phyloP scores from a whole-genome alignment of 495 filamentous ascomycete species.

The Trichoderma erinaceum region DNA sequence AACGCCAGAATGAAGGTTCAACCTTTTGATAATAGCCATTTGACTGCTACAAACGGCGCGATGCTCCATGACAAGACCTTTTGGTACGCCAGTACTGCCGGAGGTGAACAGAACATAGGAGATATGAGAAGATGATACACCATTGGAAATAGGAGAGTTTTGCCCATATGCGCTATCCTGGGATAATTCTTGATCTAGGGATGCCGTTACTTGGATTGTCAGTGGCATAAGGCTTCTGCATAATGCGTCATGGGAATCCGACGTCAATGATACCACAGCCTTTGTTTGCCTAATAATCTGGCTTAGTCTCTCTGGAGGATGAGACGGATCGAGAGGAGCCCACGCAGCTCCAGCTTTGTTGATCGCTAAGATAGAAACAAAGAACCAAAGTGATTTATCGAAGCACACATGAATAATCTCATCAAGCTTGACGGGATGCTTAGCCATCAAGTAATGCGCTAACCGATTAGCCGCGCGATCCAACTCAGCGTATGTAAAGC shows the following conservation, averaged over 20 bases:
- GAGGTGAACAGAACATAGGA: slow-evolving; percentile 46
- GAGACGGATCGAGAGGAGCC: slow-evolving; percentile 27
- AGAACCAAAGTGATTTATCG: slow-evolving; percentile 45
- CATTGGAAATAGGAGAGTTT: not conserved
- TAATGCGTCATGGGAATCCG: not conserved
- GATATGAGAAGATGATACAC: slow-evolving; percentile 15
- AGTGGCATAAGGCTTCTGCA: not conserved
- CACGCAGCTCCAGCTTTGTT: slow-evolving; percentile 14
- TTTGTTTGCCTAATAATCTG: slow-evolving; percentile 8
- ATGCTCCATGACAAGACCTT: slow-evolving; percentile 46
- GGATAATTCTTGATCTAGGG: slow-evolving; percentile 26
- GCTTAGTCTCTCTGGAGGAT: slow-evolving; percentile 45
- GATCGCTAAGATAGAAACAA: slow-evolving; percentile 40
- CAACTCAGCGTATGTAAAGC: slow-evolving; percentile 50
- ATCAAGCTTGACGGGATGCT: slow-evolving; percentile 44
- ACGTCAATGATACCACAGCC: not conserved
- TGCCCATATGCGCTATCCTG: slow-evolving; percentile 43
- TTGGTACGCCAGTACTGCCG: slow-evolving; percentile 19
- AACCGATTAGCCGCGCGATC: slow-evolving; percentile 38
- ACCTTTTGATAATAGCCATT: slow-evolving; percentile 25
- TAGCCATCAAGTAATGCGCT: slow-evolving; percentile 34
- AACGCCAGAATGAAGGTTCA: slow-evolving; percentile 32
- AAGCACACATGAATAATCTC: slow-evolving; percentile 50
- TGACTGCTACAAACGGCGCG: slow-evolving; percentile 32
- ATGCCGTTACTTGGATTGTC: not conserved